phyloP scores from a whole-genome alignment of 352 stramenopile genomes.

The Pythium aquatile region DNA sequence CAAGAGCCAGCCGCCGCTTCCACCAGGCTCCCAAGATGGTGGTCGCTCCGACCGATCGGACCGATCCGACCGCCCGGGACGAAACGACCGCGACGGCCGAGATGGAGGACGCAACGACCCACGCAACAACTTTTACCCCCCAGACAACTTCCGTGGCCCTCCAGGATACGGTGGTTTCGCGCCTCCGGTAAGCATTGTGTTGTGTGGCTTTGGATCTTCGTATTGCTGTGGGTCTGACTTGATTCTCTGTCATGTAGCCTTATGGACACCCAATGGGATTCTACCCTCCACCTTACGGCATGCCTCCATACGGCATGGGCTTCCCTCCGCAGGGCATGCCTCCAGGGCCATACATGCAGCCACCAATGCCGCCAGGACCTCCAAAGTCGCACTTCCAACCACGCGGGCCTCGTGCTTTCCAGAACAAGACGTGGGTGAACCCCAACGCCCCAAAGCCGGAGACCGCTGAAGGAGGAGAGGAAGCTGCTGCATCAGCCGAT shows the following conservation, averaged over 20 bases:
- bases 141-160: constrained; percentile 54
- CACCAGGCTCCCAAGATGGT: constrained; percentile 27
- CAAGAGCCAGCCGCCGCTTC: constrained; percentile 26
- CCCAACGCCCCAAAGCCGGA: constrained; percentile 66
- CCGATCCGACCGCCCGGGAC: constrained; percentile 24
- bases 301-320: constrained; percentile 76
- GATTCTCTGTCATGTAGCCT: constrained; percentile 31
- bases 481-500: constrained; percentile 20
- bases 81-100: constrained; percentile 21
- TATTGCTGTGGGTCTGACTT: background rate
- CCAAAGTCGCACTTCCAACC: constrained; percentile 26
- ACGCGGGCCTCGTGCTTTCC: constrained; percentile 58
- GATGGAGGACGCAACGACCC: constrained; percentile 9
- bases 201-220: background rate
- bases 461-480: constrained; percentile 26
- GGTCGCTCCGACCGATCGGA: constrained; percentile 23
- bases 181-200: constrained; percentile 39
- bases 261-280: constrained; percentile 70
- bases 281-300: constrained; percentile 65
- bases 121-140: constrained; percentile 31
- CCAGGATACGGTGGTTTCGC: constrained; percentile 64
- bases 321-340: constrained; percentile 61
- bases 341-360: constrained; percentile 26
- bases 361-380: constrained; percentile 25
- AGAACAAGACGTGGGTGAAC: constrained; percentile 86